Percentiles rank a stretch among this genome's conserved stretches.
Evolutionary conservation across 2,329 filamentous ascomycete species (phyloP).

Genomic region (Pyrenophora teres): DNA sequence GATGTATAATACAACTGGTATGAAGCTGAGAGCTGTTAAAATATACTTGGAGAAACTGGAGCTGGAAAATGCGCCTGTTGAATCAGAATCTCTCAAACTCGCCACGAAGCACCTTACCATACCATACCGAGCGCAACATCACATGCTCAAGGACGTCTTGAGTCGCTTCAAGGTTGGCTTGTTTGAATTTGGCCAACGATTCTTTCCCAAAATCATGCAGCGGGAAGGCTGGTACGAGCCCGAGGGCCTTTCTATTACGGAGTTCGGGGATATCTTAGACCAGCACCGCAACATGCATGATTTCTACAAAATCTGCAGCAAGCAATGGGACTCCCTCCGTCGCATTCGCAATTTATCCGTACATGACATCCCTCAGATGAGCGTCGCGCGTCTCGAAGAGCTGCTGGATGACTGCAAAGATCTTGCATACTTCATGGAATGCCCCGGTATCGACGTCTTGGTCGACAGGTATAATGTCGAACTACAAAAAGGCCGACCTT

Average conservation of each 20-base stretch:
- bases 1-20: no score
- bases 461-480: not conserved
- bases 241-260: constrained; percentile 1
- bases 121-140: not conserved
- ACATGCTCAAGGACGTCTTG: not conserved
- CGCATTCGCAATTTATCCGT: constrained; percentile 4
- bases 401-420: not conserved
- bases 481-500: no score
- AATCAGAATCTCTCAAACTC: no score
- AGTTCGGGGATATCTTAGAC: not conserved
- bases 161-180: not conserved
- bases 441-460: not conserved
- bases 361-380: not conserved
- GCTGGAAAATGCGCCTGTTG: no score
- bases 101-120: not conserved
- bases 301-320: not conserved
- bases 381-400: not conserved
- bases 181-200: not conserved
- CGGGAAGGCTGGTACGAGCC: not conserved
- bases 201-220: not conserved
- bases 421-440: not conserved
- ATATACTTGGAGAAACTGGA: no score
- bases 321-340: not conserved
- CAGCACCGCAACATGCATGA: not conserved
- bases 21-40: no score